phyloP scores from a whole-genome alignment of 108 stramenopile genomes.

The Nitzschia sp. region DNA sequence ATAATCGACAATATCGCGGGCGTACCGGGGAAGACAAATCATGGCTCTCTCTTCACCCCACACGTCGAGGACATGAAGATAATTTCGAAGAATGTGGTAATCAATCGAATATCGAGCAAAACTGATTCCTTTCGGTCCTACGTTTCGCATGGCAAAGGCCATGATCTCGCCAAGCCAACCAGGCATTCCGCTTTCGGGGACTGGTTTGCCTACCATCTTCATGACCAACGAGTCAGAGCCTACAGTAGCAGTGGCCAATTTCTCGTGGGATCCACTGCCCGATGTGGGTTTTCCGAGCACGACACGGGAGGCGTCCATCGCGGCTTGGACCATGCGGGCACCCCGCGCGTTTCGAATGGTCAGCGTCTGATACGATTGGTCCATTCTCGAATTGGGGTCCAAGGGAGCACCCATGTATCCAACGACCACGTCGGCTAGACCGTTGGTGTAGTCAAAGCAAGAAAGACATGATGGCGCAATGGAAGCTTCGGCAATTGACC shows the following conservation, averaged over 20 bases:
- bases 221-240: constrained; percentile 61
- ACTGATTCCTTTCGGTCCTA: constrained; percentile 69
- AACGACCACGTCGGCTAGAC: constrained; percentile 81
- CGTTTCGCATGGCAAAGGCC: constrained; percentile 54
- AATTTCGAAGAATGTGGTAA: constrained; percentile 83
- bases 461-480: constrained; percentile 78
- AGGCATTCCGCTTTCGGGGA: constrained; percentile 67
- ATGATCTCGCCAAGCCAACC: constrained; percentile 60
- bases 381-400: constrained; percentile 46
- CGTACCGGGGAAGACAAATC: constrained; percentile 49
- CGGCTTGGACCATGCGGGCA: constrained; percentile 60
- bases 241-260: constrained; percentile 60
- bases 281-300: constrained; percentile 41
- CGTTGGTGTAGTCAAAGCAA: constrained; percentile 88
- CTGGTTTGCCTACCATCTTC: constrained; percentile 49
- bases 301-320: constrained; percentile 45
- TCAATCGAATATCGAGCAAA: constrained; percentile 84
- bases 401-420: constrained; percentile 86
- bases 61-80: constrained; percentile 59
- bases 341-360: constrained; percentile 75
- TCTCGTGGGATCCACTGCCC: constrained; percentile 63
- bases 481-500: constrained; percentile 70
- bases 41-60: constrained; percentile 48
- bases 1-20: constrained; percentile 51
- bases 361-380: constrained; percentile 65